phyloP scores from a whole-genome alignment of 495 filamentous ascomycete species.

The Bathelium albidoporum region DNA sequence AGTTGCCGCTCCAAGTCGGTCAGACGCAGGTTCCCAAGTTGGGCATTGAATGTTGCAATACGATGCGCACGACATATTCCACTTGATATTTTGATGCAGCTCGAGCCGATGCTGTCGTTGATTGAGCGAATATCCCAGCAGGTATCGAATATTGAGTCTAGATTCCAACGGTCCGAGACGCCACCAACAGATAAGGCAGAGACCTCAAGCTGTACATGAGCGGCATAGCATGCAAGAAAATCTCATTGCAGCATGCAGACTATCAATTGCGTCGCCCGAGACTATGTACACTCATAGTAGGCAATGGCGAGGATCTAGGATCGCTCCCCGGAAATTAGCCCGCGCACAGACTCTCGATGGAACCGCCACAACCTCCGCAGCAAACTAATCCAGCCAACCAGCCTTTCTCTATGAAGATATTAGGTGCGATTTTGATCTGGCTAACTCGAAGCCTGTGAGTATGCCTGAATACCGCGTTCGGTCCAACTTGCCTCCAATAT shows the following conservation, averaged over 20 bases:
- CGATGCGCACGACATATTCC: too few species aligned
- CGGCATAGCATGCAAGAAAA: neutral
- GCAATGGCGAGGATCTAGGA: neutral
- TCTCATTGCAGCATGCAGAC: too few species aligned
- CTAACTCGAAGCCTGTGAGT: neutral
- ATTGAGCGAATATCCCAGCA: neutral
- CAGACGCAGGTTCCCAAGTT: too few species aligned
- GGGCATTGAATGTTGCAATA: too few species aligned
- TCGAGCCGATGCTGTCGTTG: too few species aligned
- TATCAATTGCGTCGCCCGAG: too few species aligned
- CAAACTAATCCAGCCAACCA: neutral
- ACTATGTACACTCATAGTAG: too few species aligned
- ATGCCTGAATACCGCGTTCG: neutral
- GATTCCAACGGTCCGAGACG: neutral
- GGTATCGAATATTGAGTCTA: neutral
- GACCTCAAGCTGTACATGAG: neutral
- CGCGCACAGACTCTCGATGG: too few species aligned
- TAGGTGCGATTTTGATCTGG: neutral
- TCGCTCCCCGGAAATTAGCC: neutral
- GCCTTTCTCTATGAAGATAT: neutral
- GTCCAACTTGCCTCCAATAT: neutral
- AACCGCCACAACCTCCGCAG: too few species aligned
- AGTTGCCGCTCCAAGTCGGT: too few species aligned
- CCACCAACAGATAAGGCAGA: too few species aligned
- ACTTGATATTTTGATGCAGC: too few species aligned